phyloP scores from a whole-genome alignment of 2,329 filamentous ascomycete species.

The Cladosporium sp. region DNA sequence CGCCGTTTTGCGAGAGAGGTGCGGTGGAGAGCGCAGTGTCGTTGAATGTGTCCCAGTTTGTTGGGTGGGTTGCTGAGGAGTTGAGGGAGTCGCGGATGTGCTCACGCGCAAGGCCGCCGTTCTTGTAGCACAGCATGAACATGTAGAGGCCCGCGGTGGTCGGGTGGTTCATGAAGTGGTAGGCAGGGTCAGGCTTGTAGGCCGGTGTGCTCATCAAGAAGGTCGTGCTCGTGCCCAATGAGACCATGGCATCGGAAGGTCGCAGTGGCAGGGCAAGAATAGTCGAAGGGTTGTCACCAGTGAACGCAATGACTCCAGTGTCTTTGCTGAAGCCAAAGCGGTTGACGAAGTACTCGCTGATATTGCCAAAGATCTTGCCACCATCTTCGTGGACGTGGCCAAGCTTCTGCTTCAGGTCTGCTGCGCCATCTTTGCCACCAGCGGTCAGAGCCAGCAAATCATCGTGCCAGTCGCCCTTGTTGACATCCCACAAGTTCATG shows the following conservation, averaged over 20 bases:
- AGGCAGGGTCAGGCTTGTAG: conserved; percentile 85
- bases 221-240: conserved; percentile 90
- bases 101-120: conserved; percentile 90
- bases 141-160: conserved; percentile 90
- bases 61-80: conserved; percentile 39
- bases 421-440: conserved; percentile 53
- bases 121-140: conserved; percentile 99
- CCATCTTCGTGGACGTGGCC: conserved; percentile 79
- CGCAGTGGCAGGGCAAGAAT: conserved; percentile 87
- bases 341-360: conserved; percentile 75
- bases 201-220: conserved; percentile 96
- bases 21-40: conserved; percentile 65
- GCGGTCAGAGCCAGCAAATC: conserved; percentile 73
- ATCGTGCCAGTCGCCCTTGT: conserved; percentile 70
- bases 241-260: conserved; percentile 89
- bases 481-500: conserved; percentile 95
- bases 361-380: conserved; percentile 71
- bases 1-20: conserved; percentile 63
- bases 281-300: conserved; percentile 93
- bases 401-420: conserved; percentile 72
- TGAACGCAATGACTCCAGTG: conserved; percentile 81
- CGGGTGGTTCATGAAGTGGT: conserved; percentile 98
- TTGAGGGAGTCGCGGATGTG: conserved; percentile 81
- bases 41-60: conserved; percentile 80
- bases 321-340: conserved; percentile 75